Evolutionary conservation across 441 rosid genomes (phyloP).

Genomic region (Aleurites moluccanus): DNA sequence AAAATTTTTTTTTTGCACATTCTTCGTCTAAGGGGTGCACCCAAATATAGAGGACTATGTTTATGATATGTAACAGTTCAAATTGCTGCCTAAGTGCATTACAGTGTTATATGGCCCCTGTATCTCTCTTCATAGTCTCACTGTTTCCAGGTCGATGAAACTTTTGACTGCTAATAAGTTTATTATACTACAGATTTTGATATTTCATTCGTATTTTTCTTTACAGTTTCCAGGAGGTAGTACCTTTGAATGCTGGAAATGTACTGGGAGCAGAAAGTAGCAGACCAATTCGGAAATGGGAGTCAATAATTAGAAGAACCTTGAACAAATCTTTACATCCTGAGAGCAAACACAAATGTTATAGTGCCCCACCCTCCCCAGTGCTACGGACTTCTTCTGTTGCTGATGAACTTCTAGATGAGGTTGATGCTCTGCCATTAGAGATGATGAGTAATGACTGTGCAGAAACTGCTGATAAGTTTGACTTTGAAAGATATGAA

Average conservation of each 20-base stretch:
- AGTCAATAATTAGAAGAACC: conserved; percentile 80
- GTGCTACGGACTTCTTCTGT: conserved; percentile 67
- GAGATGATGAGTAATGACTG: conserved; percentile 44
- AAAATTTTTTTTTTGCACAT: background rate
- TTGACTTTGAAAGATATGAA: conserved; percentile 31
- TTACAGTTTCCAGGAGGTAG: conserved; percentile 92
- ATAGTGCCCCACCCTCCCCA: conserved; percentile 93
- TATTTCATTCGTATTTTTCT: conserved; percentile 14
- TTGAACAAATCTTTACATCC: conserved; percentile 62
- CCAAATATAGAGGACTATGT: background rate
- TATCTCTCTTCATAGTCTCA: background rate
- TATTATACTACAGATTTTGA: background rate
- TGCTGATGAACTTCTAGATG: conserved; percentile 71
- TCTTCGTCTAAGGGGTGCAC: background rate
- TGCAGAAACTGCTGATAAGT: conserved; percentile 25
- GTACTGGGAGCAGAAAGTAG: conserved; percentile 93
- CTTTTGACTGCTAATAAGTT: conserved; percentile 3
- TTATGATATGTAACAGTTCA: background rate
- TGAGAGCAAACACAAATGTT: conserved; percentile 66
- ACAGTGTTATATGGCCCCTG: background rate
- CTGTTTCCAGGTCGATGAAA: background rate
- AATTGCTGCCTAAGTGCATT: background rate
- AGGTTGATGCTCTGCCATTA: conserved; percentile 46
- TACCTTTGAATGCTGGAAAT: conserved; percentile 94
- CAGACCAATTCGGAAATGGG: conserved; percentile 91